Percentiles rank a stretch among this genome's conserved stretches.
These are phyloP conservation scores for Zea luxurians DNA, from an alignment of 176 grass and related monocot genomes.

Conservation along the genomic window DNA sequence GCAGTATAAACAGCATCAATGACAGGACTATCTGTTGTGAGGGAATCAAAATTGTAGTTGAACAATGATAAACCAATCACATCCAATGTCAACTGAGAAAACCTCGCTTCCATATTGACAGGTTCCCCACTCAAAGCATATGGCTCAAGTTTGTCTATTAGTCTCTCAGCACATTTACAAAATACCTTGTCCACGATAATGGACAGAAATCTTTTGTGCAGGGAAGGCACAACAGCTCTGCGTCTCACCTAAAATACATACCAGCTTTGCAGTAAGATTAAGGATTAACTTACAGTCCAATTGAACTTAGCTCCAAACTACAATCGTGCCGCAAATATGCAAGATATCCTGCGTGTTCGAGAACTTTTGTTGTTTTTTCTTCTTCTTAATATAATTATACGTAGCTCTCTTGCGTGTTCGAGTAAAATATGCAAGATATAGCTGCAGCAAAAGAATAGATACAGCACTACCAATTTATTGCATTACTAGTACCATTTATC, in stretches of 20 bases:
- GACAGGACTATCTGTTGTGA: constrained; percentile 86
- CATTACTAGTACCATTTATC: not conserved
- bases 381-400: no score
- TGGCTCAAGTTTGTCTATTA: constrained; percentile 76
- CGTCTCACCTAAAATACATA: constrained; percentile 62
- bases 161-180: constrained; percentile 83
- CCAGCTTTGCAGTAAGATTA: constrained; percentile 25
- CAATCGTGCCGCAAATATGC: not conserved
- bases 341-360: not conserved
- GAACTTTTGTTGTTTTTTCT: no score
- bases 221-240: constrained; percentile 83
- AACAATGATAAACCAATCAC: constrained; percentile 95
- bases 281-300: constrained; percentile 8
- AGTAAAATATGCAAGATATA: not conserved
- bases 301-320: not conserved
- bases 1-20: constrained; percentile 95
- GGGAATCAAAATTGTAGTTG: constrained; percentile 99
- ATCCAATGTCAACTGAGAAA: constrained; percentile 94
- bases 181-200: constrained; percentile 95
- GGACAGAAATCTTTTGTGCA: constrained; percentile 86
- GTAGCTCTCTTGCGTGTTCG: no score
- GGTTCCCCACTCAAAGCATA: constrained; percentile 60
- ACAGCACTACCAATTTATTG: not conserved
- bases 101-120: constrained; percentile 94
- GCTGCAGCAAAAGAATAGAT: not conserved